Evolutionary conservation across 2,329 filamentous ascomycete genomes (phyloP).

Genomic region (Chalara sp.): DNA sequence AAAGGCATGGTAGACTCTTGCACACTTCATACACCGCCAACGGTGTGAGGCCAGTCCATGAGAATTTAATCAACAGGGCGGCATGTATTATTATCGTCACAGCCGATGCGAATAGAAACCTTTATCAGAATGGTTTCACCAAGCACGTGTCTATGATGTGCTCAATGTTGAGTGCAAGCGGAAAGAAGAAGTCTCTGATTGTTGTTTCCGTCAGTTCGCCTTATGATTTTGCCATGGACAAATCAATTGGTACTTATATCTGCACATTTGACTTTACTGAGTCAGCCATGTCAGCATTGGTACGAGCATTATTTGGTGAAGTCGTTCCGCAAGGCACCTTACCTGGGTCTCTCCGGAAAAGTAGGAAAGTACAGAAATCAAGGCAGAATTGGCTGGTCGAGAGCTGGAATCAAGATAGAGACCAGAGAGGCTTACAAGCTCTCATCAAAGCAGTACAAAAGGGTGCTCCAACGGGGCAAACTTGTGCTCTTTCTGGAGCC

Average conservation of each 20-base stretch:
- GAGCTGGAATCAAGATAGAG: conserved; percentile 73
- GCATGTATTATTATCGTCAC: conserved; percentile 86
- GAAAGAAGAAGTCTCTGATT: conserved; percentile 81
- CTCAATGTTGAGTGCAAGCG: conserved; percentile 68
- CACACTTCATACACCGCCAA: conserved; percentile 96
- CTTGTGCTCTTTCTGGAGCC: conserved; percentile 56
- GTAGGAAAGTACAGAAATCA: conserved; percentile 80
- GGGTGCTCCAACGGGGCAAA: conserved; percentile 57
- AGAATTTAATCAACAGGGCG: conserved; percentile 83
- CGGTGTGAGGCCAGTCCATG: conserved; percentile 84
- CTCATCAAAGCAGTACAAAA: conserved; percentile 66
- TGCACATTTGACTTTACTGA: conserved; percentile 97
- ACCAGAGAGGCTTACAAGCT: conserved; percentile 66
- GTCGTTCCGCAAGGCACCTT: conserved; percentile 51
- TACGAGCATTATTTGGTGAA: conserved; percentile 78
- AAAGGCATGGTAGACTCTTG: conserved; percentile 76
- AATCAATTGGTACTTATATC: conserved; percentile 82
- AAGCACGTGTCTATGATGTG: conserved; percentile 97
- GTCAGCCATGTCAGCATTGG: conserved; percentile 77
- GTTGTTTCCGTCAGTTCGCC: conserved; percentile 92
- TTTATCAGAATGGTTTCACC: conserved; percentile 91
- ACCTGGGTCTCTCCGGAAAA: conserved; percentile 74
- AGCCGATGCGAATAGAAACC: conserved; percentile 86
- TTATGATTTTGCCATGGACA: conserved; percentile 94
- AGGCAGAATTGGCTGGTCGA: conserved; percentile 94